Percentiles rank a stretch among this genome's conserved stretches.
Evolutionary conservation across 2,329 filamentous ascomycete genomes (phyloP).

Genomic region (Kalmusia sp.): DNA sequence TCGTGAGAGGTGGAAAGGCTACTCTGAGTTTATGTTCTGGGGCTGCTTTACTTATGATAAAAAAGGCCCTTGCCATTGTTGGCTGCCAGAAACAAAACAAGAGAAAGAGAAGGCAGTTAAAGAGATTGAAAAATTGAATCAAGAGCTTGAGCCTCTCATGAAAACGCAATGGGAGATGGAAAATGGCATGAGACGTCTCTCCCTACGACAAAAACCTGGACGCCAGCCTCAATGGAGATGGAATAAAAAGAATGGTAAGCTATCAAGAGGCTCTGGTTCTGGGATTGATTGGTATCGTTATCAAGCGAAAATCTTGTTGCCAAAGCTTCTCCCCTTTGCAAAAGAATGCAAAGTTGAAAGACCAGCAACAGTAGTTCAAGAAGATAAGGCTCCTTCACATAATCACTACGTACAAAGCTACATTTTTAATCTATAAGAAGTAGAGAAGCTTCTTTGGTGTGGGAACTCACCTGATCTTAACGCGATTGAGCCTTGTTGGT

Average conservation of each 20-base stretch:
- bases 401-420: not conserved
- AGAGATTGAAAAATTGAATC: too few relatives aligned
- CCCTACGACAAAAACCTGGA: too few relatives aligned
- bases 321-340: not conserved
- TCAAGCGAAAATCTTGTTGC: too few relatives aligned
- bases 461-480: slow-evolving; percentile 20
- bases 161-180: too few relatives aligned
- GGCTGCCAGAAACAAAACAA: too few relatives aligned
- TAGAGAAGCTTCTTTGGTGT: slow-evolving; percentile 3
- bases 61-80: not conserved
- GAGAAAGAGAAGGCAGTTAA: too few relatives aligned
- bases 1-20: slow-evolving; percentile 10
- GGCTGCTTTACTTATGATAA: slow-evolving; percentile 17
- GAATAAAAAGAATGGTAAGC: too few relatives aligned
- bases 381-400: slow-evolving; percentile 19
- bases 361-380: slow-evolving; percentile 14
- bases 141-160: too few relatives aligned
- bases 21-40: slow-evolving; percentile 22
- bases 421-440: not conserved
- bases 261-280: too few relatives aligned
- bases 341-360: slow-evolving; percentile 11
- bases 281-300: too few relatives aligned
- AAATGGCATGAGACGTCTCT: too few relatives aligned
- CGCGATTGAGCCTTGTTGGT: slow-evolving; percentile 15
- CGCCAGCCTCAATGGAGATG: too few relatives aligned